Evolutionary conservation across 257 asterid genomes (phyloP).

Genomic region (Nicotiana attenuata): DNA sequence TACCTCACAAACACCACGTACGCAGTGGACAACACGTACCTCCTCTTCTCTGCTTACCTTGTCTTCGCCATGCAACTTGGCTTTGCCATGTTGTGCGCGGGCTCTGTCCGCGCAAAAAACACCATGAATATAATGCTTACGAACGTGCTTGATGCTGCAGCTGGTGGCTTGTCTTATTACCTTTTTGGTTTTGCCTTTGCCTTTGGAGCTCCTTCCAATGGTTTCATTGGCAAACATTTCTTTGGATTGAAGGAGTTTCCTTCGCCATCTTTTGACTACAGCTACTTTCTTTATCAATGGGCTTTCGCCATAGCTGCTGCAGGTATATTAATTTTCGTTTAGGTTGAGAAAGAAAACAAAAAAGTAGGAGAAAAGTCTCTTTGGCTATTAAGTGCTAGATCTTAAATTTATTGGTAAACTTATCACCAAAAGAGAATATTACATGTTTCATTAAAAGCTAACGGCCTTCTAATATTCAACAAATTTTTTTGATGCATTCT

Average conservation of each 20-base stretch:
- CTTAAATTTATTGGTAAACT: neutral
- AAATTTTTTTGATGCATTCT: neutral
- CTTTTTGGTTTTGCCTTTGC: slow-evolving; percentile 90
- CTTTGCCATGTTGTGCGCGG: slow-evolving; percentile 95
- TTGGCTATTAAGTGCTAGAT: neutral
- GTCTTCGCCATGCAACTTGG: slow-evolving; percentile 95
- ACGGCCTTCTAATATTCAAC: neutral
- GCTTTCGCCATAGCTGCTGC: slow-evolving; percentile 97
- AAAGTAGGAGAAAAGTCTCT: neutral
- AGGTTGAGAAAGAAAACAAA: neutral
- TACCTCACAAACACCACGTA: slow-evolving; percentile 42
- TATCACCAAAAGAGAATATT: neutral
- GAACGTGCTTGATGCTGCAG: slow-evolving; percentile 93
- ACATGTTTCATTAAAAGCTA: neutral
- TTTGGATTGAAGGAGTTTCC: slow-evolving; percentile 66
- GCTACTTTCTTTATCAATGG: slow-evolving; percentile 75
- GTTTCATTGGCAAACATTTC: slow-evolving; percentile 75
- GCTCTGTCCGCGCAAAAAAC: slow-evolving; percentile 88
- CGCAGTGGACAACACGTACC: slow-evolving; percentile 72
- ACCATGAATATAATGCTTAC: slow-evolving; percentile 96
- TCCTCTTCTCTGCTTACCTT: slow-evolving; percentile 82
- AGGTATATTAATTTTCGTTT: slow-evolving; percentile 24
- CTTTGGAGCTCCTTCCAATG: slow-evolving; percentile 74
- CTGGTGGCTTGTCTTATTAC: slow-evolving; percentile 84
- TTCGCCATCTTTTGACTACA: slow-evolving; percentile 39